Evolutionary conservation across 2,329 filamentous ascomycete species (phyloP).

Genomic region (Cercospora brassicicola): DNA sequence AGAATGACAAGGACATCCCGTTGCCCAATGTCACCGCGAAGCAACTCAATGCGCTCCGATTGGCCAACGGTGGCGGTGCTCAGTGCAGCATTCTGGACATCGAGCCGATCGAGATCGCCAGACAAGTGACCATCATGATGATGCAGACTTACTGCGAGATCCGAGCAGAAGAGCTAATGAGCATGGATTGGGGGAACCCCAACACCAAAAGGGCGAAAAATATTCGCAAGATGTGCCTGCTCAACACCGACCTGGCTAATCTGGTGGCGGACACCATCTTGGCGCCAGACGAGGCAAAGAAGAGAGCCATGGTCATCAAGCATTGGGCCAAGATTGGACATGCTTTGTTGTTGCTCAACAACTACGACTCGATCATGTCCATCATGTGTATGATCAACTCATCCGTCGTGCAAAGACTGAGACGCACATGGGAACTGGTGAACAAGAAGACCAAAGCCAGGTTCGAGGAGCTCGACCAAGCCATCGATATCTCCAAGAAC

Average conservation of each 20-base stretch:
- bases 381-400: constrained; percentile 93
- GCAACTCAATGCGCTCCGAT: constrained; percentile 69
- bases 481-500: constrained; percentile 88
- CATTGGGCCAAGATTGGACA: constrained; percentile 96
- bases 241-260: constrained; percentile 90
- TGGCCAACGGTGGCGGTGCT: constrained; percentile 71
- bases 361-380: constrained; percentile 95
- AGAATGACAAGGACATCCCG: constrained; percentile 56
- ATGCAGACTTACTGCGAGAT: constrained; percentile 91
- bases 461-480: constrained; percentile 74
- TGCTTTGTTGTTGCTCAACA: constrained; percentile 83
- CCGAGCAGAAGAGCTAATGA: constrained; percentile 84
- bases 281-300: constrained; percentile 84
- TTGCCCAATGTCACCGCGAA: constrained; percentile 70
- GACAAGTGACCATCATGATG: constrained; percentile 89
- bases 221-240: constrained; percentile 87
- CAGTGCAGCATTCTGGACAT: constrained; percentile 81
- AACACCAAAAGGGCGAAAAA: constrained; percentile 76
- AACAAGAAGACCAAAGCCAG: constrained; percentile 79
- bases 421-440: constrained; percentile 87
- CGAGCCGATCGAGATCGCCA: constrained; percentile 83
- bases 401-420: constrained; percentile 83
- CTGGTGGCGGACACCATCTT: constrained; percentile 92
- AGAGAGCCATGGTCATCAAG: constrained; percentile 85
- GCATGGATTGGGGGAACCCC: constrained; percentile 92